phyloP scores from a whole-genome alignment of 2,329 filamentous ascomycete species.

The Fusarium compactum region DNA sequence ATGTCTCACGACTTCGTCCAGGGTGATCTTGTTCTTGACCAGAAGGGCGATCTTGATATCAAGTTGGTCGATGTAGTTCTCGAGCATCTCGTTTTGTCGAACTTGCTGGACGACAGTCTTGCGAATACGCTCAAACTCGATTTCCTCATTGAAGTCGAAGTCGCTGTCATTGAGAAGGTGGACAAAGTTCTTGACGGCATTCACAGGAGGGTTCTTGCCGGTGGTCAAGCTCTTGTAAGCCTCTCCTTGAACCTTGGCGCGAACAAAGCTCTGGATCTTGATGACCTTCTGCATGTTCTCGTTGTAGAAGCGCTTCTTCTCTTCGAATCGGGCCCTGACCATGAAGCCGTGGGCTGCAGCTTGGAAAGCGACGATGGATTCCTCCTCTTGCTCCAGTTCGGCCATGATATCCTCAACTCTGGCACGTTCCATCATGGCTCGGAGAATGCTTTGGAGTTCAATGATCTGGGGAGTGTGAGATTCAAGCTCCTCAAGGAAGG shows the following conservation, averaged over 20 bases:
- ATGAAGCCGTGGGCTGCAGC: conserved; percentile 78
- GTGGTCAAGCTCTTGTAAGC: conserved; percentile 97
- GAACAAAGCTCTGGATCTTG: conserved; percentile 97
- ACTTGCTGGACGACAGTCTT: conserved; percentile 98
- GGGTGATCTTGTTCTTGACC: conserved; percentile 99
- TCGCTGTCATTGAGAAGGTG: conserved; percentile 98
- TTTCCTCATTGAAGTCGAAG: conserved; percentile 98
- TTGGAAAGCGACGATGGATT: conserved; percentile 80
- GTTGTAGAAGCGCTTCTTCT: conserved; percentile 89
- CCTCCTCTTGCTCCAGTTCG: conserved; percentile 86
- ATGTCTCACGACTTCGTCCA: conserved; percentile 97
- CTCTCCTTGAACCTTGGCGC: conserved; percentile 94
- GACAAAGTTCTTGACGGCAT: conserved; percentile 97
- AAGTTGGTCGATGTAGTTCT: conserved; percentile 97
- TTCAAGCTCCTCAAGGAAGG: conserved; percentile 76
- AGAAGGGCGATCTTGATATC: conserved; percentile 99
- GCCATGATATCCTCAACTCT: conserved; percentile 79
- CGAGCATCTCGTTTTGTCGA: conserved; percentile 94
- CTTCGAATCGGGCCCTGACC: conserved; percentile 79
- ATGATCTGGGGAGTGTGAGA: conserved; percentile 75
- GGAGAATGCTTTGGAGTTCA: conserved; percentile 78
- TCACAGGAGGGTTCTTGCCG: conserved; percentile 96
- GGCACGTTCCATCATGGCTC: conserved; percentile 82
- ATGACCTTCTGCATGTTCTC: conserved; percentile 99
- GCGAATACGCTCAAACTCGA: conserved; percentile 93